A percentile compares a stretch with the other conserved stretches of the same genome.
phyloP scores from a whole-genome alignment of 805 yeast species.

The Blastobotrys chiropterorum region DNA sequence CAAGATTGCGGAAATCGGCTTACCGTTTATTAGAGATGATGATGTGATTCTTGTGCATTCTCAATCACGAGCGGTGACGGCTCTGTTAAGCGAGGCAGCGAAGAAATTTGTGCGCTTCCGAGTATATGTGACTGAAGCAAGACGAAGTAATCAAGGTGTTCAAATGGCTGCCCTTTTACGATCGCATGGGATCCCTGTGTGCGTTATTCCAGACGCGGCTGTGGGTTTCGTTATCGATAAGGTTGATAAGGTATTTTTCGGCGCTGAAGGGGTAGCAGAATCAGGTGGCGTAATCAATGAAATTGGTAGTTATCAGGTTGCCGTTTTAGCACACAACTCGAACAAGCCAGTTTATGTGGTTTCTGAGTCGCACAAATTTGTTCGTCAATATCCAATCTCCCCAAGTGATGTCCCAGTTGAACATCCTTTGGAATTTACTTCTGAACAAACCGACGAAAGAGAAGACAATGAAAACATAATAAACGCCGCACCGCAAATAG shows the following conservation, averaged over 20 bases:
- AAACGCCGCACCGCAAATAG: constrained; percentile 55
- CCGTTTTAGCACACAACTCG: constrained; percentile 83
- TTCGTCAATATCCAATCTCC: constrained; percentile 88
- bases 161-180: constrained; percentile 64
- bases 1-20: constrained; percentile 81
- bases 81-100: constrained; percentile 70
- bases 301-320: constrained; percentile 89
- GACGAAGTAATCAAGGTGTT: constrained; percentile 73
- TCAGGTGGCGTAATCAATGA: constrained; percentile 95
- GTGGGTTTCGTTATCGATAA: constrained; percentile 89
- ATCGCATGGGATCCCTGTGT: constrained; percentile 74
- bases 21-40: constrained; percentile 87
- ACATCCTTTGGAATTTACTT: constrained; percentile 42
- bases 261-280: constrained; percentile 99
- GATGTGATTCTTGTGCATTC: constrained; percentile 87
- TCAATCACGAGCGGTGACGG: constrained; percentile 81
- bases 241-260: constrained; percentile 89
- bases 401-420: constrained; percentile 82
- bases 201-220: constrained; percentile 83
- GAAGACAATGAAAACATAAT: constrained; percentile 30
- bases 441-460: constrained; percentile 15
- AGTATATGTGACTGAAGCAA: constrained; percentile 88
- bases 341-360: constrained; percentile 92
- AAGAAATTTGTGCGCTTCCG: constrained; percentile 74
- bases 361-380: constrained; percentile 93